Evolutionary conservation across 2,329 filamentous ascomycete genomes (phyloP).

Genomic region (Microcera coccophila): DNA sequence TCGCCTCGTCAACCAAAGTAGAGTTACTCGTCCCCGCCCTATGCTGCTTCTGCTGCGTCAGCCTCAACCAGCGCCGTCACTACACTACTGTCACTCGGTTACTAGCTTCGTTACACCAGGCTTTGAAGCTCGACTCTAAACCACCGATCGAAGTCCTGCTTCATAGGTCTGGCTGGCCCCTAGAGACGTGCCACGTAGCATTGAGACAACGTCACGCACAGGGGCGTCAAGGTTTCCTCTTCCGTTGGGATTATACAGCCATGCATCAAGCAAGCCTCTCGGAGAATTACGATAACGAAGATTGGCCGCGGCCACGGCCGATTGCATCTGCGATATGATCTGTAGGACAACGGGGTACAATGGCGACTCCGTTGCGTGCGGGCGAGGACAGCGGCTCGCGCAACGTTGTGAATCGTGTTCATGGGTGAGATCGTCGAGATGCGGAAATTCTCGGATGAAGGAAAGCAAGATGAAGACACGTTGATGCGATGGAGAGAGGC

Average conservation of each 20-base stretch:
- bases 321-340: neutral
- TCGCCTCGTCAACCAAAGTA: too few species aligned
- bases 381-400: too few species aligned
- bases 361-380: too few species aligned
- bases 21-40: too few species aligned
- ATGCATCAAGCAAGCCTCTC: neutral
- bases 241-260: neutral
- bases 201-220: neutral
- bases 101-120: neutral
- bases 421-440: too few species aligned
- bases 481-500: too few species aligned
- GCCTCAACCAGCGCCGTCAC: neutral
- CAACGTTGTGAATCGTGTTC: too few species aligned
- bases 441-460: too few species aligned
- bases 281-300: neutral
- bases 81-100: neutral
- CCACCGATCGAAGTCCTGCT: neutral
- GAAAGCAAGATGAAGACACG: too few species aligned
- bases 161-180: neutral
- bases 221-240: neutral
- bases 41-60: too few species aligned
- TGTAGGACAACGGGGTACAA: too few species aligned
- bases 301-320: neutral
- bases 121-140: too few species aligned
- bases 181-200: neutral